Conservation (phyloP, 2,329 filamentous ascomycete species). For the Reticulascus tulasneorum region DNA sequence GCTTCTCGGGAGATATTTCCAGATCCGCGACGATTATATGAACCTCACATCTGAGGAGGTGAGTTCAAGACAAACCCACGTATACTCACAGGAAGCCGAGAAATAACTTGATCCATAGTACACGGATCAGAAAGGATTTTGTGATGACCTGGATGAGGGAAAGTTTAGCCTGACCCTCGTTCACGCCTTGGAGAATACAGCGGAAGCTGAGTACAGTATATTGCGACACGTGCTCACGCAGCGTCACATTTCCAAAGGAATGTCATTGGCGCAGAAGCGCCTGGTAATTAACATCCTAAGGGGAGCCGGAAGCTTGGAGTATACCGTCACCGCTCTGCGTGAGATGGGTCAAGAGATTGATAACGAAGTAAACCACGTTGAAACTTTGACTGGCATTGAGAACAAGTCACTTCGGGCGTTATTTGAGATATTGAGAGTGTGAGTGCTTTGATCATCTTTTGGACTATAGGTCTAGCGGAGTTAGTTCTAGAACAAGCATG, state of each 20-base stretch:
- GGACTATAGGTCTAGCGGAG: no score
- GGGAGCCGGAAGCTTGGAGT: slow-evolving; percentile 2
- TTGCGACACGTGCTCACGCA: slow-evolving; percentile 1
- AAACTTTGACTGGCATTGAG: no score
- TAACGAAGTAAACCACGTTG: no score
- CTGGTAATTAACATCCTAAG: not conserved
- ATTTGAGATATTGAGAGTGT: no score
- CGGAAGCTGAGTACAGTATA: slow-evolving; percentile 2
- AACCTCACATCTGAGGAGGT: slow-evolving; percentile 21
- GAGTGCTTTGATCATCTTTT: no score
- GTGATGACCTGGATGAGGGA: slow-evolving; percentile 37
- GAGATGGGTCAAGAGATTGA: no score
- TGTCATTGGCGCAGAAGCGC: not conserved
- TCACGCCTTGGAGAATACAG: slow-evolving; percentile 1
- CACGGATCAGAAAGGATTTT: slow-evolving; percentile 32
- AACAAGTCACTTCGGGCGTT: no score
- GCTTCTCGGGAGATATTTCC: slow-evolving; percentile 25
- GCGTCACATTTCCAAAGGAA: not conserved
- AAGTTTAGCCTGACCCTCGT: slow-evolving; percentile 5
- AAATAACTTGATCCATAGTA: slow-evolving; percentile 20
- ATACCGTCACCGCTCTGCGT: no score
- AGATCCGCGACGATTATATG: slow-evolving; percentile 29
- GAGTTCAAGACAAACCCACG: no score
- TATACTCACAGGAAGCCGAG: no score
- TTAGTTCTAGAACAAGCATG: no score